Evolutionary conservation across 1,139 yeast species (phyloP), one percentile per base, ranked within the genome.

Genomic region (Blastobotrys arbuscula): DNA sequence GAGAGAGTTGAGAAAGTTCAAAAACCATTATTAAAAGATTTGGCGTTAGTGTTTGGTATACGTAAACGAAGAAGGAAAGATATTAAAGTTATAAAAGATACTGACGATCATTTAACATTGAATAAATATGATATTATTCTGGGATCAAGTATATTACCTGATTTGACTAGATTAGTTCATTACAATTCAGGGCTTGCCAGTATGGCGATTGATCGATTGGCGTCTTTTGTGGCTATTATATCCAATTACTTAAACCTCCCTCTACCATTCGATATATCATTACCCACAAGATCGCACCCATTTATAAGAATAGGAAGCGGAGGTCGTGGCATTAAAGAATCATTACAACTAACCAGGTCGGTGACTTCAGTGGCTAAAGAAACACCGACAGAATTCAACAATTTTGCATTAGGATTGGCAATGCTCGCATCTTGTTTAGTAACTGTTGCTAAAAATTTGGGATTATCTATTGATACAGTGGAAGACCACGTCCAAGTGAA

Each of bases 381-480:
- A 28, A 50, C 56, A 12, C 64, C 67, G 6, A 50, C 53, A 7
- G 65, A 60, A 47, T 66, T 67, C 51, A 63, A 62, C 39, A 42
- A 44, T 38, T 64, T 58, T 43, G 66, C 66, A 34, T 59, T 59
- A 15, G 62, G 61, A 12, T 53, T 65, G 42, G 65, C 68, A 5
- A 67, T 67, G 71, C 59, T 67, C 6, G 60, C 65, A 2, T 53
- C 65, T 15, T 54, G 65, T 49, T 53, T 65, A 28, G 60, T 63
- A 10, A 55, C 54, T 26, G 45, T 67, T 7, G 58, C 60, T 5
- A 40, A 46, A 16, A 43, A 44, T 8, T 49, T 45, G n/a, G 58
- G 57, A 1, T 42, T 58, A 28, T 44, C 1, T 38, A 52, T 47
- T 16, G 23, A 37, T 15, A 41, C 52, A 12, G 36, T 50, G 3